These are phyloP conservation scores for Rhizomucor pusillus DNA, from an alignment of 371 early-diverging fungal species.

Conservation along the genomic window DNA sequence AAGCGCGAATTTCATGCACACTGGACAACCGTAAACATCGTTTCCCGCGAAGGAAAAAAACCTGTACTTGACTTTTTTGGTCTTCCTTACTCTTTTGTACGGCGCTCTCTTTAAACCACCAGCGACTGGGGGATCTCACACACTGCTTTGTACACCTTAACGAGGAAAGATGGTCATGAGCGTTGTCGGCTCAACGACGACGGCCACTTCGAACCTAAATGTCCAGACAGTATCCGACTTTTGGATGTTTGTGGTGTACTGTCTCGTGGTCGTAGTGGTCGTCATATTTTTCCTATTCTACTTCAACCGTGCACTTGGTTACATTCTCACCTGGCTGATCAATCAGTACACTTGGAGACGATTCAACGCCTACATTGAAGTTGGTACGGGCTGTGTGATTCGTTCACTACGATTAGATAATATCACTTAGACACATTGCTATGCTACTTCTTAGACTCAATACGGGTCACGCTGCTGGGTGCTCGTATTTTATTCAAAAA, in stretches of 20 bases:
- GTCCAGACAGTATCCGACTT: slow-evolving; percentile 35
- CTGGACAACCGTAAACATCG: too few relatives aligned
- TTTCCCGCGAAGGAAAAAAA: too few relatives aligned
- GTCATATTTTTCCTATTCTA: slow-evolving; percentile 79
- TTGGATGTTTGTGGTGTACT: slow-evolving; percentile 68
- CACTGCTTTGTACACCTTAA: too few relatives aligned
- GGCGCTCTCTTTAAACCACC: too few relatives aligned
- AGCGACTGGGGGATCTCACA: too few relatives aligned
- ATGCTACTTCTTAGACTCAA: slow-evolving; percentile 53
- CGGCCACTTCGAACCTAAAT: slow-evolving; percentile 11
- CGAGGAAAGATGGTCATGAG: background rate
- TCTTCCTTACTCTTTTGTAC: too few relatives aligned
- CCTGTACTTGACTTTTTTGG: too few relatives aligned
- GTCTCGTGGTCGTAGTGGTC: slow-evolving; percentile 66
- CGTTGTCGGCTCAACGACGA: background rate
- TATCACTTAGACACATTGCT: background rate
- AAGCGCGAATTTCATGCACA: too few relatives aligned
- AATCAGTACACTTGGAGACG: slow-evolving; percentile 74
- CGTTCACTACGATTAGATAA: background rate
- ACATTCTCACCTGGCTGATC: slow-evolving; percentile 60
- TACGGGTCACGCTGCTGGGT: slow-evolving; percentile 73
- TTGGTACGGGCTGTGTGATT: slow-evolving; percentile 54
- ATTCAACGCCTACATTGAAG: slow-evolving; percentile 68
- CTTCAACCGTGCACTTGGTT: slow-evolving; percentile 68
- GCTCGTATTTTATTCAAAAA: slow-evolving; percentile 83